These are phyloP conservation scores for Pythium grandisporangium DNA, from an alignment of 352 stramenopile species.

Conservation along the genomic window DNA sequence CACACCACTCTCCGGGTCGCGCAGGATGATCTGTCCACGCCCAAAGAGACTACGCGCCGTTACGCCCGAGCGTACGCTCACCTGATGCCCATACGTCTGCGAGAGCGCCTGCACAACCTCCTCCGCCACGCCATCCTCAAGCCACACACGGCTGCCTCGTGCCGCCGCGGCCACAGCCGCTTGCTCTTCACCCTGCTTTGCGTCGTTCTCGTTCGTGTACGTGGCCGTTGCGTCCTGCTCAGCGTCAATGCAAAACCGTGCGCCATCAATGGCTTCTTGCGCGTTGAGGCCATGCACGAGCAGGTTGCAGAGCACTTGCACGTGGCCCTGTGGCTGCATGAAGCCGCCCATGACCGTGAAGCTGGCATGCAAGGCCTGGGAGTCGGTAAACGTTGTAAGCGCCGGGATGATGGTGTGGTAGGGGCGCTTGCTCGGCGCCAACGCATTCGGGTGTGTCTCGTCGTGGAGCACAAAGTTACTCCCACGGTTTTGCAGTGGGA, in stretches of 20 bases:
- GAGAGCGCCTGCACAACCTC: constrained; percentile 65
- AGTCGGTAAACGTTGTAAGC: constrained; percentile 84
- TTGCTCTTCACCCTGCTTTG: no score
- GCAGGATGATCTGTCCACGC: constrained; percentile 79
- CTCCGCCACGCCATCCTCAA: constrained; percentile 78
- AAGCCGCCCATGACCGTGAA: constrained; percentile 89
- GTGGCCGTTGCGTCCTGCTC: constrained; percentile 46
- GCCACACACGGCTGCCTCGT: constrained; percentile 70
- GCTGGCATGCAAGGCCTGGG: constrained; percentile 87
- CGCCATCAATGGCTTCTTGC: constrained; percentile 89
- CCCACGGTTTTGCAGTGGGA: constrained; percentile 96
- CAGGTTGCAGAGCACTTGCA: constrained; percentile 92
- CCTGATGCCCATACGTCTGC: constrained; percentile 66
- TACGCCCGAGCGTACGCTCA: constrained; percentile 27
- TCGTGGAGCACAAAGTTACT: constrained; percentile 89
- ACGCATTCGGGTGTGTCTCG: constrained; percentile 84
- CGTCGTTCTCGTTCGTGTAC: no score
- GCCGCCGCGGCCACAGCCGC: no score
- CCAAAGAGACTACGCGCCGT: constrained; percentile 49
- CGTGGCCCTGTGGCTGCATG: constrained; percentile 97
- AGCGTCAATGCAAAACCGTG: constrained; percentile 91
- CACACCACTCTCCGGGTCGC: constrained; percentile 75
- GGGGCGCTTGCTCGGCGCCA: constrained; percentile 88
- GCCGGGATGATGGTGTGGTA: constrained; percentile 99
- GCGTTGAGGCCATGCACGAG: constrained; percentile 73